Percentiles rank a stretch among this genome's conserved stretches.
Conservation (phyloP, 805 yeast genomes). For the Spencermartinsiella europaea region DNA sequence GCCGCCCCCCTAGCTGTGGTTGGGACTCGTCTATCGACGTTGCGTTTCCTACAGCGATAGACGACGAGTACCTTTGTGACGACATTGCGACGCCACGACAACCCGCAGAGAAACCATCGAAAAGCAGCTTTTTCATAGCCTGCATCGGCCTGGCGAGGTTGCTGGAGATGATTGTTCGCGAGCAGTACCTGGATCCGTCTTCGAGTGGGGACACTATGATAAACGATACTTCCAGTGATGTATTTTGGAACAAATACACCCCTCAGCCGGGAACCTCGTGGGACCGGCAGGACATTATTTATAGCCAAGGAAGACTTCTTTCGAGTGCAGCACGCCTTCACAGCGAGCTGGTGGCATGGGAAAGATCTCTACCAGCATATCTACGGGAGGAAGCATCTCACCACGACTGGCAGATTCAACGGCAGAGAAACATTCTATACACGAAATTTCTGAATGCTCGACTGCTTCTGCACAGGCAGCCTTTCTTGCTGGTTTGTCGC, state of each 20-base stretch:
- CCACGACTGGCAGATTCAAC: constrained; percentile 1
- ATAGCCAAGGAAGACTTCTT: constrained; percentile 1
- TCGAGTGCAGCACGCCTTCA: constrained; percentile 1
- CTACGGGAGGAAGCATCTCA: not conserved
- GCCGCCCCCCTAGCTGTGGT: constrained; percentile 27
- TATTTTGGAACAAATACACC: not conserved
- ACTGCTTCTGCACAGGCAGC: constrained; percentile 5
- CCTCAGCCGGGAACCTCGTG: constrained; percentile 4
- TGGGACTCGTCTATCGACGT: constrained; percentile 14
- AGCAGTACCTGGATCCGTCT: constrained; percentile 3
- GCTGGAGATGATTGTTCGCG: constrained; percentile 2
- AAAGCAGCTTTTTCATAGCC: constrained; percentile 4
- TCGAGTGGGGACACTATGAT: not conserved
- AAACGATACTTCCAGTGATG: no score
- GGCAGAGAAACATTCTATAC: constrained; percentile 2
- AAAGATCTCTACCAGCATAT: not conserved
- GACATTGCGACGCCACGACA: constrained; percentile 2
- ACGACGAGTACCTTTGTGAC: constrained; percentile 21
- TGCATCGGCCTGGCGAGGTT: constrained; percentile 2
- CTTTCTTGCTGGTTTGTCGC: constrained; percentile 1
- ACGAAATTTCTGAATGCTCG: constrained; percentile 3
- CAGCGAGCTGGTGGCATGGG: constrained; percentile 3
- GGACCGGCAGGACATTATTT: not conserved
- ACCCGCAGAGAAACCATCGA: constrained; percentile 2
- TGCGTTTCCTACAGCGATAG: constrained; percentile 20